Base-by-base conservation (phyloP, 2,329 filamentous ascomycete genomes). In the Beauveria pseudobassiana region DNA sequence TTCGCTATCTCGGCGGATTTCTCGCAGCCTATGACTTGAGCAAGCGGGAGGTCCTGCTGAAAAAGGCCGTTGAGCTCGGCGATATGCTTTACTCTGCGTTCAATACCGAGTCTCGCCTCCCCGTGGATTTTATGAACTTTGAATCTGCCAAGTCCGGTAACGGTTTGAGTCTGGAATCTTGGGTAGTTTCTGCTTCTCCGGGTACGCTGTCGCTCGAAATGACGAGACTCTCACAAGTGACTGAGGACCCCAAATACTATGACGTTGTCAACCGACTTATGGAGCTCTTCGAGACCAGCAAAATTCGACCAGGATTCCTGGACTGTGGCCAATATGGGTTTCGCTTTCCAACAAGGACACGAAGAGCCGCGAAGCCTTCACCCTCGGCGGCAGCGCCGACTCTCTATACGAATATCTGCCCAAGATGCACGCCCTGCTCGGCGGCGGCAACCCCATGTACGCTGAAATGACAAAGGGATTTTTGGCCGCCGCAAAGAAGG, bases 191-290 rank as follows among this genome's bases (percentile, higher is more conserved):
- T 3, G 79, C 79, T 7, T 76, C 76, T 6, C 75, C 78, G 1
- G 89, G 88, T 6, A 89, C 87, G 5, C 76, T 92, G 55, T 87
- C 84, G 1, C 74, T 93, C 62, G 90, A 93, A 67, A 86, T 92
- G 71, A 89, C 87, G 16, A 80, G 87, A 18, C 75, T 93, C 54
- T 87, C 87, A 2, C 89, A 92, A 70, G 74, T 93, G 63, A 92
- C 89, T 0, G 85, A 84, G 34, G 81, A 92, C 63, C 74, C 82
- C 20, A 91, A 88, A 67, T 93, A 90, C 74, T 91, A 88, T 70
- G 87, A 90, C 70, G 88, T 87, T 6, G 80, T 89, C 63, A 82
- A 86, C 34, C 80, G 82, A 6, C 83, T 93, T 59, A 91, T 87
- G 66, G 80, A 89, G 61, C 78, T 86, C 20, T 82, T 93, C 81